These are phyloP conservation scores for Babesia divergens DNA, from an alignment of 169 alveolate species.

Conservation along the genomic window DNA sequence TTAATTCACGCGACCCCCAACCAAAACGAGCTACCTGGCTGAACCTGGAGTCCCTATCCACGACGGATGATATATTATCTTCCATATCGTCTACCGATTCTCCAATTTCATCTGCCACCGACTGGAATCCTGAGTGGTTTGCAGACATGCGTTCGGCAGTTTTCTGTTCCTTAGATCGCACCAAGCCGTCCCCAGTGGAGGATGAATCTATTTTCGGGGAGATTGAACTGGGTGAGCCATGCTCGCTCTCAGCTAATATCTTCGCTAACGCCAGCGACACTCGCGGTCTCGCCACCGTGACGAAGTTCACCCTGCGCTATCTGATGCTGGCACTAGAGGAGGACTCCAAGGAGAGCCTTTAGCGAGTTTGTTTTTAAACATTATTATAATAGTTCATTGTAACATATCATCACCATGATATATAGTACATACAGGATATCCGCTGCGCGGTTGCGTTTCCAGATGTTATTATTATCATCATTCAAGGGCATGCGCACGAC, in stretches of 20 bases:
- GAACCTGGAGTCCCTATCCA: background rate
- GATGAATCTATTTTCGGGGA: conserved; percentile 9
- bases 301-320: conserved; percentile 48
- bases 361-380: too few relatives aligned
- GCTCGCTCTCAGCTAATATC: background rate
- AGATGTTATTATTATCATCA: too few relatives aligned
- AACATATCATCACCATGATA: too few relatives aligned
- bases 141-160: conserved; percentile 2
- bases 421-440: too few relatives aligned
- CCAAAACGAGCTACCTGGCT: background rate
- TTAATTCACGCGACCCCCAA: background rate
- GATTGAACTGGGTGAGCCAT: background rate
- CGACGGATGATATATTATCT: background rate
- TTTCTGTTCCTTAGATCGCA: background rate
- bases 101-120: background rate
- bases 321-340: conserved; percentile 52
- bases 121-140: conserved; percentile 14
- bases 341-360: conserved; percentile 24
- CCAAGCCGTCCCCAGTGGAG: background rate
- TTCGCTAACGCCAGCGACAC: background rate
- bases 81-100: background rate
- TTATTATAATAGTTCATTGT: too few relatives aligned
- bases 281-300: conserved; percentile 12
- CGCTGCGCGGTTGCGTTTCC: too few relatives aligned
- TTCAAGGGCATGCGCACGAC: too few relatives aligned